Evolutionary conservation across 352 stramenopile species (phyloP), one percentile per base, ranked within the genome.

Genomic region (Pythium apleroticum): DNA sequence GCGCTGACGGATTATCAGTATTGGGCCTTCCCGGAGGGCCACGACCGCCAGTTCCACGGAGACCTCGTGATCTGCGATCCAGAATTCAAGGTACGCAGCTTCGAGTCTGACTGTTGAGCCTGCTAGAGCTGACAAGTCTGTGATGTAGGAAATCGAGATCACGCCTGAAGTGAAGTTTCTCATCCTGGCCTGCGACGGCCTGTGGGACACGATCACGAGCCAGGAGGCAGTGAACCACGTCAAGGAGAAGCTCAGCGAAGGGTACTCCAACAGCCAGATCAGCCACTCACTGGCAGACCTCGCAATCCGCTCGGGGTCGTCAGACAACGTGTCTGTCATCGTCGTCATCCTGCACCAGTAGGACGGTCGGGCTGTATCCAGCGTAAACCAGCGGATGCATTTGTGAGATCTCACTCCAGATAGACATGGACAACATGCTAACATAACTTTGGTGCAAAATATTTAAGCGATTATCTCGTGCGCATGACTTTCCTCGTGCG

Each of bases 161-260:
- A 94, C 84, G 6, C 84, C 83, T 1, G 87, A 97, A 59, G 92
- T 97, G 45, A 84, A 97, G 56, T 98, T 97, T 60, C 72, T 98
- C 20, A 83, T 98, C 54, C 76, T 98, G 5, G 92, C 91, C 3
- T 98, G 92, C 66, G 92, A 98, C 66, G 92, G 92, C 1, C 75
- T 98, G 27, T 98, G 91, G 90, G 92, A 98, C 68, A 96, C 89
- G 14, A 95, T 98, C 63, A 96, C 77, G 50, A 97, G 89, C 74
- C 92, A 97, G 66, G 90, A 97, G 49, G 92, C 95, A 6, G 88
- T 97, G 8, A 84, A 87, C 53, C 85, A 93, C 57, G 86, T 97
- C 10, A 73, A 75, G 11, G 80, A 89, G 46, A 83, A 85, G 49
- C 33, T 96, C 60, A 72, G 70, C 14, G 78, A 91, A 75, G 80